A percentile compares a stretch with the other conserved stretches of the same genome.
Conservation (phyloP, 352 stramenopile species). For the Pythium dissotocum region DNA sequence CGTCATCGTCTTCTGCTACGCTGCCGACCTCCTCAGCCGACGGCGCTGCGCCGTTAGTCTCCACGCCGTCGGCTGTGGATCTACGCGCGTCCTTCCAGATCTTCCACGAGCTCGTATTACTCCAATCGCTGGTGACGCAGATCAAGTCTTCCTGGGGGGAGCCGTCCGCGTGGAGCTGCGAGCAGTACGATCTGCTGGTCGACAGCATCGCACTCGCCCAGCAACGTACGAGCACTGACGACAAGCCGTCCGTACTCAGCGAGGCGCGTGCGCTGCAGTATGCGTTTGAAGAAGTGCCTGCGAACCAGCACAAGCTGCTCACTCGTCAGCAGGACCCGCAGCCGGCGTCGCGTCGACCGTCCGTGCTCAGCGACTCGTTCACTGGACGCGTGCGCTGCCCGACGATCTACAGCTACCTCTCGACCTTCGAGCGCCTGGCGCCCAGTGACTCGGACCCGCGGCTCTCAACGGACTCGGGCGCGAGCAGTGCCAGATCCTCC, state of each 20-base stretch:
- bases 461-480: conserved; percentile 6
- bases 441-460: conserved; percentile 8
- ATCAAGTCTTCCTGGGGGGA: conserved; percentile 48
- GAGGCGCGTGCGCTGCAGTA: conserved; percentile 62
- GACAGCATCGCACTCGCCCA: conserved; percentile 57
- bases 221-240: conserved; percentile 31
- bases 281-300: conserved; percentile 63
- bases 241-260: conserved; percentile 39
- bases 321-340: neutral
- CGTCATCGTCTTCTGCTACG: neutral
- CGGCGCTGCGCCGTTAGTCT: neutral
- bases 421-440: conserved; percentile 62
- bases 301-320: conserved; percentile 52
- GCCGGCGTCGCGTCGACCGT: neutral
- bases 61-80: conserved; percentile 34
- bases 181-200: conserved; percentile 65
- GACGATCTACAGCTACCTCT: conserved; percentile 76
- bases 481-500: conserved; percentile 23
- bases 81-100: conserved; percentile 67
- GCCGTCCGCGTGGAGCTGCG: conserved; percentile 46
- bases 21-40: neutral
- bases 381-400: conserved; percentile 45
- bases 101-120: conserved; percentile 65
- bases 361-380: conserved; percentile 11
- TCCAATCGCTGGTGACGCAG: conserved; percentile 54